phyloP scores from a whole-genome alignment of 2,329 filamentous ascomycete species.

The Talaromyces rugulosus region DNA sequence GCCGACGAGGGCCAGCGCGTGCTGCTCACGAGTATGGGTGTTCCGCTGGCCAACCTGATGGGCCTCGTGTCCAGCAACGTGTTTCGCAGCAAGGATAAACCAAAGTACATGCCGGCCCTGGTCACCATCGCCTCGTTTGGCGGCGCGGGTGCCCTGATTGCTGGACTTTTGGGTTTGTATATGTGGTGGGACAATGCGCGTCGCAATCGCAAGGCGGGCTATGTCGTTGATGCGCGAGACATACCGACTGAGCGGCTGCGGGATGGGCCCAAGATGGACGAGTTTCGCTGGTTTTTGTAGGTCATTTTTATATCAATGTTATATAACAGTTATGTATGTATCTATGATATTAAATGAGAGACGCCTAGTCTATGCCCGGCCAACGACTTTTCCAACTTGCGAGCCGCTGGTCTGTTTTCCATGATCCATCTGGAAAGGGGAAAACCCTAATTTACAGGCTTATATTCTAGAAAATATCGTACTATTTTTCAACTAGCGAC shows the following conservation, averaged over 20 bases:
- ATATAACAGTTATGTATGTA: too few relatives aligned
- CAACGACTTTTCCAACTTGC: too few relatives aligned
- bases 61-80: constrained; percentile 66
- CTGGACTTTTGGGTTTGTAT: constrained; percentile 54
- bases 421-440: too few relatives aligned
- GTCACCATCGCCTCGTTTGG: constrained; percentile 54
- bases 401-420: too few relatives aligned
- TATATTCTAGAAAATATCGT: too few relatives aligned
- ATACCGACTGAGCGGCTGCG: constrained; percentile 54
- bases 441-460: too few relatives aligned
- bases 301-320: not conserved
- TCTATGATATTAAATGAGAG: not conserved
- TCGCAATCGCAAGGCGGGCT: constrained; percentile 54
- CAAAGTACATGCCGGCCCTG: constrained; percentile 63
- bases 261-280: constrained; percentile 50
- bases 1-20: constrained; percentile 71
- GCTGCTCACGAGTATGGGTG: constrained; percentile 65
- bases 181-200: constrained; percentile 64
- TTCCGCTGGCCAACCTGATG: constrained; percentile 74
- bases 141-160: constrained; percentile 53
- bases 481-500: too few relatives aligned
- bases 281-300: constrained; percentile 56
- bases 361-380: not conserved
- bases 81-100: constrained; percentile 60
- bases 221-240: constrained; percentile 52